Base-by-base conservation (phyloP, 495 filamentous ascomycete species). In the Oleoguttula mirabilis region DNA sequence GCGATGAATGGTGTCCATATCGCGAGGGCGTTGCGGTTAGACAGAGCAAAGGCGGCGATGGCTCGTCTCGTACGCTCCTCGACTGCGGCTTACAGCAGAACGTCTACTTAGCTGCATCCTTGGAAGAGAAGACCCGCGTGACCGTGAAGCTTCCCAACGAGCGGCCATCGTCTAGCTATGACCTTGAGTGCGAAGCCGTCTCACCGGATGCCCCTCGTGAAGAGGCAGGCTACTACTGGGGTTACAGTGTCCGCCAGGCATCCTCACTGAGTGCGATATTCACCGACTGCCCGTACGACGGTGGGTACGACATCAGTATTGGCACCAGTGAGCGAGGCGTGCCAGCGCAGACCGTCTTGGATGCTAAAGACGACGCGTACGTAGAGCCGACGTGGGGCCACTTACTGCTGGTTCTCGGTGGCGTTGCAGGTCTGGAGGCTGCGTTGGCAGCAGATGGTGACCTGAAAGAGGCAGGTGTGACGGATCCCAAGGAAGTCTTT, bases 221-320 rank as follows among this genome's bases (percentile, higher is more conserved):
- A 21, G 72, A 82, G 36, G 68, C 55, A 0, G 83, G 83, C 4
- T 83, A 80, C 57, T 87, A 84, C 57, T 85, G 80, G 82, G 83
- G 83, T 33, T 87, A 75, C 55, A 70, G 55, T 10, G 68, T 80
- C 8, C 71, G 83, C 3, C 67, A 64, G 23, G 73, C 75, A 14
- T 41, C 57, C 1, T 72, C 69, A 0, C 61, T 87, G 3, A 77
- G 79, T 0, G 64, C 64, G 20, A 73, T 87, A 14, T 78, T 83
- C 47, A 82, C 78, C 14, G 61, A 62, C 28, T 53, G 47, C 15
- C 46, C 50, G 12, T 60, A 42, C 35, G 48, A 56, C 14, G 52
- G 48, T 21, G 62, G 62, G 11, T 66, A 66, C 39, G 60, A 85
- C 52, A 21, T 82, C 32, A 76, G 70, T 44, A 72, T 88, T 41